A percentile compares a stretch with the other conserved stretches of the same genome.
Evolutionary conservation across 257 asterid species (phyloP).

Genomic region (Solanum verrucosum): DNA sequence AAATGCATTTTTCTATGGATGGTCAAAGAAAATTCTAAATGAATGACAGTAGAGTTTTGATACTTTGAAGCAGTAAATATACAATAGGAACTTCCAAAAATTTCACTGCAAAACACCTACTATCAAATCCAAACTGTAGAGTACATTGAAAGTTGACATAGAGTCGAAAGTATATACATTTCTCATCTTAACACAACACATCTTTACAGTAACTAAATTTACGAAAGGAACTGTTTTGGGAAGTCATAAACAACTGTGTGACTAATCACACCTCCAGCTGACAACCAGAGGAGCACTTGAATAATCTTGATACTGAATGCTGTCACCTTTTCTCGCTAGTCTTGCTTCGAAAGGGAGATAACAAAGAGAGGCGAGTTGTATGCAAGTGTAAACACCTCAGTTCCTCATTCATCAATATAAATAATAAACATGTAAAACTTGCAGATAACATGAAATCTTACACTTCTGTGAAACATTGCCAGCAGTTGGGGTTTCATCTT

Average conservation of each 20-base stretch:
- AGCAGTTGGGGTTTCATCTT: constrained; percentile 47
- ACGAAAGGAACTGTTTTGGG: not conserved
- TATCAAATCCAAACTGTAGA: not conserved
- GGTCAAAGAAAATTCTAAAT: not conserved
- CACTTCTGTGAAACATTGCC: constrained; percentile 58
- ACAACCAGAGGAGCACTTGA: not conserved
- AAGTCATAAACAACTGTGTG: not conserved
- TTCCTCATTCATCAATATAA: not conserved
- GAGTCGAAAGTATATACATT: not conserved
- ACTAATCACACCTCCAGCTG: not conserved
- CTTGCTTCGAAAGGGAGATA: constrained; percentile 63
- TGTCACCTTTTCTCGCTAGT: constrained; percentile 54
- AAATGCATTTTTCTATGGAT: not conserved
- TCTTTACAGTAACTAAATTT: not conserved
- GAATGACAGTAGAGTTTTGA: not conserved
- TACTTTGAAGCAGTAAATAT: not conserved
- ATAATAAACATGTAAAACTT: not conserved
- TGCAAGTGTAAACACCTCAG: not conserved
- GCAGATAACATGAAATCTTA: constrained; percentile 23
- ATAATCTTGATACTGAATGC: constrained; percentile 8
- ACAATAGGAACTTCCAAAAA: not conserved
- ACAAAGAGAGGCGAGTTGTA: constrained; percentile 83
- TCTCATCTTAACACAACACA: not conserved
- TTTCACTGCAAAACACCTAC: not conserved
- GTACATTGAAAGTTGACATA: not conserved